Conservation (phyloP, 2,329 filamentous ascomycete species). For the Ophiostoma pallidulum region DNA sequence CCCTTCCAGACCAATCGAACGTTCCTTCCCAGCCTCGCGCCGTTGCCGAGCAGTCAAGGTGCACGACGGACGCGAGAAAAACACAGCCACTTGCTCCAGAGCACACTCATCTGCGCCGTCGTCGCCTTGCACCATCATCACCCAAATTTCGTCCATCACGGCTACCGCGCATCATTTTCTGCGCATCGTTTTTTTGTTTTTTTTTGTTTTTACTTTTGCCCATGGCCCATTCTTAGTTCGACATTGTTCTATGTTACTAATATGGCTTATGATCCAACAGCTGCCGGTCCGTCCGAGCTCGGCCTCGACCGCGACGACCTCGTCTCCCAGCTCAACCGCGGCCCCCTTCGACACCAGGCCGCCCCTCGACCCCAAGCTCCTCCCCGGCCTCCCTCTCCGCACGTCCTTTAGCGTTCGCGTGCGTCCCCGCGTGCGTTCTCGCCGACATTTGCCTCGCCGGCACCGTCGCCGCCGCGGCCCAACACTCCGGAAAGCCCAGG, state of each 20-base stretch:
- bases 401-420: too few relatives aligned
- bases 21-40: not conserved
- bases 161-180: too few relatives aligned
- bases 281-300: not conserved
- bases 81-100: too few relatives aligned
- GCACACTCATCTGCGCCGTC: not conserved
- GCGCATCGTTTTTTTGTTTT: not conserved
- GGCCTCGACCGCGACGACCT: not conserved
- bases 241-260: slow-evolving; percentile 14
- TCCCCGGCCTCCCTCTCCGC: too few relatives aligned
- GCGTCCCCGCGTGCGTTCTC: too few relatives aligned
- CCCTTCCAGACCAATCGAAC: too few relatives aligned
- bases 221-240: slow-evolving; percentile 8
- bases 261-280: slow-evolving; percentile 14
- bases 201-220: not conserved
- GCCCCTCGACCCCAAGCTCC: too few relatives aligned
- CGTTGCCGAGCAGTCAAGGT: not conserved
- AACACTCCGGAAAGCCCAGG: too few relatives aligned
- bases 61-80: not conserved
- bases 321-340: too few relatives aligned
- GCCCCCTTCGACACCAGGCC: too few relatives aligned
- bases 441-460: too few relatives aligned
- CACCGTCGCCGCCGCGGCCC: too few relatives aligned
- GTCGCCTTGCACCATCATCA: not conserved
- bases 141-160: not conserved